A percentile compares a stretch with the other conserved stretches of the same genome.
These are phyloP conservation scores for Arthrobotrys musiformis DNA, from an alignment of 2,329 filamentous ascomycete species.

Conservation along the genomic window DNA sequence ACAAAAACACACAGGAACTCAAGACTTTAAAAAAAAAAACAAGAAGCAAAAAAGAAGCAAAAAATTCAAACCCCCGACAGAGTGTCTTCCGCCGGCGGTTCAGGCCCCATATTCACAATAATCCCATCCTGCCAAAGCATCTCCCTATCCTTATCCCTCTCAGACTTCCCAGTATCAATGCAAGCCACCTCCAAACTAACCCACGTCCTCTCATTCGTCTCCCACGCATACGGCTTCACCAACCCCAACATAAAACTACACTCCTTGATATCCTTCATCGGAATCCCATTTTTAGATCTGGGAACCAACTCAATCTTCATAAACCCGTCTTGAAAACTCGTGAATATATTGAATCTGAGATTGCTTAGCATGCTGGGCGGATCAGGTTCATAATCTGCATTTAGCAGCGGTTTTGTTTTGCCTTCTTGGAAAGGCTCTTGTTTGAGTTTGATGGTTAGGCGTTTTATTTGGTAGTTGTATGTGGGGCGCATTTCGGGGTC, in stretches of 20 bases:
- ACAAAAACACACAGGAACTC: not conserved
- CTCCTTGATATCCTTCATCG: not conserved
- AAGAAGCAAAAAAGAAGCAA: not conserved
- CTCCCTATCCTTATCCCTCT: not conserved
- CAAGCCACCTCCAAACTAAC: not conserved
- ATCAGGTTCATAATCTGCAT: conserved; percentile 2
- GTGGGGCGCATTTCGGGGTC: not conserved
- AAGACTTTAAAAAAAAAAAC: not conserved
- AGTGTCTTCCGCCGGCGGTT: not conserved
- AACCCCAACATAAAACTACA: conserved; percentile 1
- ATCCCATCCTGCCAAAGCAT: not conserved
- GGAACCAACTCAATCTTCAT: conserved; percentile 8
- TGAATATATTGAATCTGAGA: conserved; percentile 14
- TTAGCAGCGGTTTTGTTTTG: not conserved
- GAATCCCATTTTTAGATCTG: not conserved
- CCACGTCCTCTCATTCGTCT: conserved; percentile 1
- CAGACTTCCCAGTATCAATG: not conserved
- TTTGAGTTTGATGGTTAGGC: not conserved
- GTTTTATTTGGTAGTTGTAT: not conserved
- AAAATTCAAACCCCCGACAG: not conserved
- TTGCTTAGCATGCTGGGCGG: not conserved
- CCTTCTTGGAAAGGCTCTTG: not conserved
- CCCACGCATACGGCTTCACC: not conserved
- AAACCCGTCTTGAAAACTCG: not conserved
- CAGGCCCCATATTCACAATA: not conserved